Conservation (phyloP, 495 filamentous ascomycete genomes). For the Apiosordaria backusii region DNA sequence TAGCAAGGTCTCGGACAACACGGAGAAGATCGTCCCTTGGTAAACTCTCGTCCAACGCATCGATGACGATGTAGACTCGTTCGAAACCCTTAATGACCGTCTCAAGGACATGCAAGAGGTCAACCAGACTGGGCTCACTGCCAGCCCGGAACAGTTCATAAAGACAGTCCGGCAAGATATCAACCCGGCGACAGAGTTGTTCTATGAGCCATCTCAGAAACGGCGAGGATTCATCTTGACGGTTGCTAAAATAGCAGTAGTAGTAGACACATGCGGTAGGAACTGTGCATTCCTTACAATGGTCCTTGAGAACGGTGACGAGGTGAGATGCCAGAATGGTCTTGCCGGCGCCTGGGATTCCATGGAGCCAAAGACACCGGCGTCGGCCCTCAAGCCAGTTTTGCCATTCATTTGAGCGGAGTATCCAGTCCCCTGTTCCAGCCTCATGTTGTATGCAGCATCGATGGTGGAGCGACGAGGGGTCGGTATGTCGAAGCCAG, state of each 20-base stretch:
- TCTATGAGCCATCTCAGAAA: conserved; percentile 30
- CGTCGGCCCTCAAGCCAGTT: conserved; percentile 23
- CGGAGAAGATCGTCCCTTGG: conserved; percentile 21
- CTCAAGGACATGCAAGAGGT: too few species aligned
- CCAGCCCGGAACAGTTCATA: too few species aligned
- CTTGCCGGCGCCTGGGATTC: conserved; percentile 45
- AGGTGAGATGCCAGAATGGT: conserved; percentile 38
- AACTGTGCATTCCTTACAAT: too few species aligned
- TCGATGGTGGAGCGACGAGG: too few species aligned
- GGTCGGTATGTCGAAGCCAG: too few species aligned
- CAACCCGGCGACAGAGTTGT: conserved; percentile 35
- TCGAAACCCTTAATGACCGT: conserved; percentile 8
- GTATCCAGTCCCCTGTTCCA: conserved; percentile 29
- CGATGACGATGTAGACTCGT: conserved; percentile 30
- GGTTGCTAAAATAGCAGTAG: too few species aligned
- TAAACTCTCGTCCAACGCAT: conserved; percentile 37
- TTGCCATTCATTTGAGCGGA: conserved; percentile 25
- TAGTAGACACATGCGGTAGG: conserved; percentile 29
- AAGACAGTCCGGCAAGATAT: too few species aligned
- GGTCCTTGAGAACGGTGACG: conserved; percentile 26
- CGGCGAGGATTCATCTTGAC: conserved; percentile 32
- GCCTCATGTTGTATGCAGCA: conserved; percentile 21
- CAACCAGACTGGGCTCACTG: too few species aligned
- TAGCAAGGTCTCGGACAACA: conserved; percentile 26
- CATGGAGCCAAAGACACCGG: conserved; percentile 38